A percentile compares a stretch with the other conserved stretches of the same genome.
Evolutionary conservation across 352 stramenopile genomes (phyloP).

Genomic region (Phytophthora cryptogea): DNA sequence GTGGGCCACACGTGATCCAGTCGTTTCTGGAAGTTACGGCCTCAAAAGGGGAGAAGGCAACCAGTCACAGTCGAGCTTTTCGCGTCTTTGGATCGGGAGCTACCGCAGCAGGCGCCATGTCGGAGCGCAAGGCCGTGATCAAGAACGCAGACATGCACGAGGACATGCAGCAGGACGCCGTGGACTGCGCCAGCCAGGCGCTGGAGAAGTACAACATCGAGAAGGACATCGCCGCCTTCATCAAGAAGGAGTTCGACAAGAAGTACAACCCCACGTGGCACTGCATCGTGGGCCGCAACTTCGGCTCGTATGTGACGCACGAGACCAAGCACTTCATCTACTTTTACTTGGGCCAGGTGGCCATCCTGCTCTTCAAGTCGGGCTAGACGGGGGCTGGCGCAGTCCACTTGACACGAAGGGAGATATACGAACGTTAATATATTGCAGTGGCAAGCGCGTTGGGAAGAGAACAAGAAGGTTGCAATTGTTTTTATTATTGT

Average conservation of each 20-base stretch:
- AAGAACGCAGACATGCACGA: constrained; percentile 99
- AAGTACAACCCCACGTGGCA: constrained; percentile 94
- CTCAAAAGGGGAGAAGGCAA: constrained; percentile 18
- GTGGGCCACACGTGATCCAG: background rate
- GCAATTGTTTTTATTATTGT: background rate
- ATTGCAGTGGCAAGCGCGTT: constrained; percentile 22
- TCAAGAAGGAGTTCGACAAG: constrained; percentile 95
- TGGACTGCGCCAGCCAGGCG: constrained; percentile 98
- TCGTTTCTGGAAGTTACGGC: constrained; percentile 20
- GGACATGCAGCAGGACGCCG: constrained; percentile 99
- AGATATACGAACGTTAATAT: constrained; percentile 34
- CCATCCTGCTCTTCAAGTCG: constrained; percentile 95
- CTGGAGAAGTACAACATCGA: constrained; percentile 99
- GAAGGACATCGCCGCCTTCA: constrained; percentile 94
- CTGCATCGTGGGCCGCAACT: constrained; percentile 95
- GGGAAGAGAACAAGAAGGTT: background rate
- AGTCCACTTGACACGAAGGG: constrained; percentile 1
- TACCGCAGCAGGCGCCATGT: constrained; percentile 54
- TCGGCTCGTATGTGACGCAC: constrained; percentile 94
- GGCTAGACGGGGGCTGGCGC: constrained; percentile 33
- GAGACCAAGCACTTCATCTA: constrained; percentile 96
- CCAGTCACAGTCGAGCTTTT: constrained; percentile 30
- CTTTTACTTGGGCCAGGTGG: constrained; percentile 95
- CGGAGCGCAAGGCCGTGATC: constrained; percentile 98
- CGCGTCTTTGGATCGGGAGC: constrained; percentile 17